Conservation (phyloP, 257 asterid species). For the Capsicum rhomboideum region DNA sequence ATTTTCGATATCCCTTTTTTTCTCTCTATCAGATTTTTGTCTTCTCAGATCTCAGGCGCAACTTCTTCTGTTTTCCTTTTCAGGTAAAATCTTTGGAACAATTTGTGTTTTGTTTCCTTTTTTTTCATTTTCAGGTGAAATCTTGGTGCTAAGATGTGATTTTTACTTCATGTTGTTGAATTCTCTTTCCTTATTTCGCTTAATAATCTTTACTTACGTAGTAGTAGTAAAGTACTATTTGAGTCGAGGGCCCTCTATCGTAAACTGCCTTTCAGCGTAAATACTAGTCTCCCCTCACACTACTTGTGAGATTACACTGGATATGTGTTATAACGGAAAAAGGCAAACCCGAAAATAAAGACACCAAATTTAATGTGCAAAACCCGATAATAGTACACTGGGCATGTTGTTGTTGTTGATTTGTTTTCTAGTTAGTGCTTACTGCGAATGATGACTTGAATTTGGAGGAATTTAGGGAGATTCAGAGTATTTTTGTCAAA, state of each 20-base stretch:
- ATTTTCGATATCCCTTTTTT: conserved; percentile 2
- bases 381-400: too few species aligned
- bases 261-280: too few species aligned
- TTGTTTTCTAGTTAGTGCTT: not conserved
- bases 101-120: not conserved
- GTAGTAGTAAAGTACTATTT: not conserved
- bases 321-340: not conserved
- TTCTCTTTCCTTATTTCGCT: not conserved
- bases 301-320: not conserved
- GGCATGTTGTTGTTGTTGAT: not conserved
- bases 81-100: conserved; percentile 3
- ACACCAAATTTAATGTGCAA: too few species aligned
- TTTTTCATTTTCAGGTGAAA: conserved; percentile 2
- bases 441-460: not conserved
- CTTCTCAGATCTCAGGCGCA: conserved; percentile 7
- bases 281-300: not conserved
- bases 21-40: conserved; percentile 10
- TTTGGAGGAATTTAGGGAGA: not conserved
- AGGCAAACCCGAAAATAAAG: too few species aligned
- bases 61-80: not conserved
- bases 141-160: not conserved
- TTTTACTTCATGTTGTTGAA: not conserved
- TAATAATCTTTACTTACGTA: not conserved
- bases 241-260: too few species aligned
- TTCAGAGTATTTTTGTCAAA: not conserved